Evolutionary conservation across 768 basidiomycete species (phyloP), one percentile per base, ranked within the genome.

Genomic region (Neoboletus magnificus): DNA sequence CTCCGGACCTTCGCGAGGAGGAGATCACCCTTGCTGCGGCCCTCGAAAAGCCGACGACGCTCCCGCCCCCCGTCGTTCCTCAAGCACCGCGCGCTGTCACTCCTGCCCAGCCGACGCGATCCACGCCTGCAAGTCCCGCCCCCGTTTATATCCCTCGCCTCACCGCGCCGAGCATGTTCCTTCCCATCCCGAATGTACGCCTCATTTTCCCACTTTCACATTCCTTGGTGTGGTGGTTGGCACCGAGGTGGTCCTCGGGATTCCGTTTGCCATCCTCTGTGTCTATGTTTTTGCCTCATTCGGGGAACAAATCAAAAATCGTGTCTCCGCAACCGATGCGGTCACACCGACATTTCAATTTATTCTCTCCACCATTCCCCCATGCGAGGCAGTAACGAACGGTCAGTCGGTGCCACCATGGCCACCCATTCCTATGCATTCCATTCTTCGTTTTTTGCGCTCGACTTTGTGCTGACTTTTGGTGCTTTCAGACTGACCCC

Each of bases 111-210:
- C 42, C 52, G 4, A 22, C 37, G 13, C 48, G 51, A 43, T 48
- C 62, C 7, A 30, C 40, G 4, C 1, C 50, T 7, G 45, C 45
- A 46, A 63, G 57, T 18, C 55, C 62, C 22, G 52, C 65, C 13
- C 66, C 68, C 45, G 64, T 89, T 22, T 85, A 83, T 67, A 74
- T 89, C 27, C 88, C 89, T 2, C 83, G 82, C 36, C 81, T 92
- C 36, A 77, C 85, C 35, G 70, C 82, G 29, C 85, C 90, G 33
- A 86, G 84, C 33, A 87, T 92, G 86, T 93, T 93, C 68, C 74
- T 92, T 45, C 91, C 91, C n/a, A 87, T 92, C 41, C 91, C 91
- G 48, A 91, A 91, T 76, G 91, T 93, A 80, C 83, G 88, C 82
- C 74, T 63, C 62, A 30, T 61, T 70, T 67, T 48, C 53, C 73